Conservation (phyloP, 805 yeast genomes). For the Saccharomycopsis guyanensis region DNA sequence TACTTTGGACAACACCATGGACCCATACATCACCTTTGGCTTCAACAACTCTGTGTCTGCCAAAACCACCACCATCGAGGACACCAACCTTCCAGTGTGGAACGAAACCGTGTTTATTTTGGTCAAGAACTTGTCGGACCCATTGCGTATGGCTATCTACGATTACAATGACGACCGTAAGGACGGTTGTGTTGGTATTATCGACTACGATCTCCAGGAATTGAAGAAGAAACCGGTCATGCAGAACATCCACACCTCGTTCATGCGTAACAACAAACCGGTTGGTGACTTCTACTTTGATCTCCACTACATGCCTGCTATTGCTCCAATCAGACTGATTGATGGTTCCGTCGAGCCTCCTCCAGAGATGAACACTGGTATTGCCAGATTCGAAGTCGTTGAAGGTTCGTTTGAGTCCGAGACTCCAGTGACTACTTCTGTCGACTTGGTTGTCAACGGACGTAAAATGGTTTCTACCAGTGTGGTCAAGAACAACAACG, state of each 20-base stretch:
- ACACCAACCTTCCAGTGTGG: constrained; percentile 72
- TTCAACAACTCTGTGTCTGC: constrained; percentile 50
- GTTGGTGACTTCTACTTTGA: constrained; percentile 72
- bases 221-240: constrained; percentile 48
- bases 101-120: constrained; percentile 69
- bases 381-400: constrained; percentile 57
- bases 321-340: constrained; percentile 47
- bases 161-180: constrained; percentile 77
- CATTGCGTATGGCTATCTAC: constrained; percentile 59
- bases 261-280: constrained; percentile 75
- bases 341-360: constrained; percentile 83
- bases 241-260: constrained; percentile 42
- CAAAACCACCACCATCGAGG: constrained; percentile 57
- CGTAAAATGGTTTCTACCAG: constrained; percentile 52
- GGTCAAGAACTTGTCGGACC: constrained; percentile 71
- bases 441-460: constrained; percentile 62
- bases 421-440: constrained; percentile 50
- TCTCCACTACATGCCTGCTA: constrained; percentile 67
- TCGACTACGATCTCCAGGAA: constrained; percentile 64
- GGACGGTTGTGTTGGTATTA: constrained; percentile 74
- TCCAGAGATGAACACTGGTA: constrained; percentile 92
- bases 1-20: constrained; percentile 69
- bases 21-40: constrained; percentile 79
- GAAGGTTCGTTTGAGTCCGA: constrained; percentile 29
- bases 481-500: constrained; percentile 46